These are phyloP conservation scores for Sporisorium reilianum DNA, from an alignment of 1,284 basidiomycete genomes.

Conservation along the genomic window DNA sequence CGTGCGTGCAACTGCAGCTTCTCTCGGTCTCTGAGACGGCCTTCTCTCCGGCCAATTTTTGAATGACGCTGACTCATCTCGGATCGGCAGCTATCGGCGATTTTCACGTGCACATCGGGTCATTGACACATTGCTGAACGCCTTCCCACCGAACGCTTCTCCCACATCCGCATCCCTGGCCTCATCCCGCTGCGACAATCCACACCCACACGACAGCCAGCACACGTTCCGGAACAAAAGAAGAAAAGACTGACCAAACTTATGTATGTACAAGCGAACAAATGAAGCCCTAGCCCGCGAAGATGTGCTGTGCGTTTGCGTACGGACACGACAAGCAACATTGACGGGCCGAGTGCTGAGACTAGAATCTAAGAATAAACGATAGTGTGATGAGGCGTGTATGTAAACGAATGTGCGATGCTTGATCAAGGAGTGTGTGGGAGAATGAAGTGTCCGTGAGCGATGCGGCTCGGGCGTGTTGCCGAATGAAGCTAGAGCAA, in stretches of 20 bases:
- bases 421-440: not conserved
- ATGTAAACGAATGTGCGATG: slow-evolving; percentile 11
- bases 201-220: not conserved
- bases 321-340: not conserved
- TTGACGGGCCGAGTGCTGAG: not conserved
- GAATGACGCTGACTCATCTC: not conserved
- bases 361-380: not conserved
- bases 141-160: not conserved
- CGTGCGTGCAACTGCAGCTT: not conserved
- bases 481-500: slow-evolving; percentile 11
- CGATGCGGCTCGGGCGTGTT: not conserved
- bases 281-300: slow-evolving; percentile 2
- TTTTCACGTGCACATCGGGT: not conserved
- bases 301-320: not conserved
- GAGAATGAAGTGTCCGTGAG: slow-evolving; percentile 7
- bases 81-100: slow-evolving; percentile 1
- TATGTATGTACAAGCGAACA: not conserved
- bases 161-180: not conserved
- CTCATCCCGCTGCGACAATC: not conserved
- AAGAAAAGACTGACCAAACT: too few relatives aligned
- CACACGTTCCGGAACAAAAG: too few relatives aligned
- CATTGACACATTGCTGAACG: not conserved
- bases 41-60: slow-evolving; percentile 26
- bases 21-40: slow-evolving; percentile 23
- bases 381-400: not conserved